Percentiles rank a stretch among this genome's conserved stretches.
phyloP scores from a whole-genome alignment of 805 yeast genomes.

The Spathaspora sp. region DNA sequence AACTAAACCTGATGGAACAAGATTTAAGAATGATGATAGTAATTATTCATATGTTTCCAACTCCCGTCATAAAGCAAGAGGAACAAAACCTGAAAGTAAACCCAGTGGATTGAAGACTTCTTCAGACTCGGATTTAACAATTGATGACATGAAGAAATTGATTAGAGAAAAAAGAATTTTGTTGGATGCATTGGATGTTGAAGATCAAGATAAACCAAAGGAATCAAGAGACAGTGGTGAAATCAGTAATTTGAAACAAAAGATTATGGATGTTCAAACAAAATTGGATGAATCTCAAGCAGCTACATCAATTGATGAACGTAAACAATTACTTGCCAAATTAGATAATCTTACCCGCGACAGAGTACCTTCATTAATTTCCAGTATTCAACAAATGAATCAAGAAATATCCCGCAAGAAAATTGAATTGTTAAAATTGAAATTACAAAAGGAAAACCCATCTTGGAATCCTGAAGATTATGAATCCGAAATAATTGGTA shows the following conservation, averaged over 20 bases:
- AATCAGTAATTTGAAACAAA: conserved; percentile 61
- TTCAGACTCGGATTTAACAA: conserved; percentile 33
- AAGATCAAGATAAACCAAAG: conserved; percentile 44
- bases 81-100: conserved; percentile 13
- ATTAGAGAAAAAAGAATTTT: conserved; percentile 70
- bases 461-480: conserved; percentile 42
- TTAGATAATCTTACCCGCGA: conserved; percentile 61
- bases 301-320: conserved; percentile 39
- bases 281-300: conserved; percentile 25
- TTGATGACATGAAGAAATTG: conserved; percentile 57
- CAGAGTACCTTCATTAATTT: conserved; percentile 67
- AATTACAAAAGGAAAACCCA: conserved; percentile 62
- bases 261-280: conserved; percentile 49
- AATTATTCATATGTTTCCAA: conserved; percentile 66
- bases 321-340: conserved; percentile 49
- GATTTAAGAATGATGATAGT: conserved; percentile 70
- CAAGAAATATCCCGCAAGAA: conserved; percentile 64
- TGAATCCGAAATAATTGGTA: conserved; percentile 54
- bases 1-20: conserved; percentile 23
- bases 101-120: conserved; percentile 14
- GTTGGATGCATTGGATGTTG: conserved; percentile 67
- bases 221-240: conserved; percentile 33
- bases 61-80: conserved; percentile 52
- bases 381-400: conserved; percentile 60
- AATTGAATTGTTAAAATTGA: conserved; percentile 56